Evolutionary conservation across 768 basidiomycete species (phyloP).

Genomic region (Suillus alpinus): DNA sequence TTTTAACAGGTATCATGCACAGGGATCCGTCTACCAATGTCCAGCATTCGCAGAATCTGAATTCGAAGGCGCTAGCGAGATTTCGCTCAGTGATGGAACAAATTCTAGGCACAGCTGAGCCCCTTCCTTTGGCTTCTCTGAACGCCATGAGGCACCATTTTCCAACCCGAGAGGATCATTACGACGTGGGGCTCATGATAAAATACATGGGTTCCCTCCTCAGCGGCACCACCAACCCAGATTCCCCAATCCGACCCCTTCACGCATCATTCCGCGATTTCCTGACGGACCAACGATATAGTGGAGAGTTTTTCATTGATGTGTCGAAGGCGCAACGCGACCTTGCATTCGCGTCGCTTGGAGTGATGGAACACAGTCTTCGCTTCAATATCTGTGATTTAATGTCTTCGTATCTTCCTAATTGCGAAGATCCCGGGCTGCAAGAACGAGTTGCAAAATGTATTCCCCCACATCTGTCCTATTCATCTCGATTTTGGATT

Average conservation of each 20-base stretch:
- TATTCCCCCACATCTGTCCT: constrained; percentile 7
- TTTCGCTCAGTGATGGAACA: constrained; percentile 2
- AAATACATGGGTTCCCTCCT: constrained; percentile 7
- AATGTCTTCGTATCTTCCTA: too few relatives aligned
- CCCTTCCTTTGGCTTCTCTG: not conserved
- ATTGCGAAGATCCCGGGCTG: too few relatives aligned
- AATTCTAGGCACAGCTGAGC: not conserved
- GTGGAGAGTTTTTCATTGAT: constrained; percentile 14
- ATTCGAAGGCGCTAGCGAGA: too few relatives aligned
- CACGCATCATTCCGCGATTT: too few relatives aligned
- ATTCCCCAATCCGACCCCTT: too few relatives aligned
- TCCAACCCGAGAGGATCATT: too few relatives aligned
- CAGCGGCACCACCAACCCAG: not conserved
- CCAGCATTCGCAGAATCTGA: too few relatives aligned
- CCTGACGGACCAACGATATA: constrained; percentile 13
- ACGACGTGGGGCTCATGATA: not conserved
- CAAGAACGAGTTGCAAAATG: too few relatives aligned
- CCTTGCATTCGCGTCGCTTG: too few relatives aligned
- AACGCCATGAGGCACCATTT: not conserved
- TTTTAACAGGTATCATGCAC: not conserved
- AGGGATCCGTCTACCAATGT: too few relatives aligned
- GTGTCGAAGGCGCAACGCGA: constrained; percentile 9
- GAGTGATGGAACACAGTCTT: too few relatives aligned
- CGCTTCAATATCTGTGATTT: too few relatives aligned
- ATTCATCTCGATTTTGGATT: constrained; percentile 12